These are phyloP conservation scores for Boletus subcaerulescens DNA, from an alignment of 768 basidiomycete species.

Conservation along the genomic window DNA sequence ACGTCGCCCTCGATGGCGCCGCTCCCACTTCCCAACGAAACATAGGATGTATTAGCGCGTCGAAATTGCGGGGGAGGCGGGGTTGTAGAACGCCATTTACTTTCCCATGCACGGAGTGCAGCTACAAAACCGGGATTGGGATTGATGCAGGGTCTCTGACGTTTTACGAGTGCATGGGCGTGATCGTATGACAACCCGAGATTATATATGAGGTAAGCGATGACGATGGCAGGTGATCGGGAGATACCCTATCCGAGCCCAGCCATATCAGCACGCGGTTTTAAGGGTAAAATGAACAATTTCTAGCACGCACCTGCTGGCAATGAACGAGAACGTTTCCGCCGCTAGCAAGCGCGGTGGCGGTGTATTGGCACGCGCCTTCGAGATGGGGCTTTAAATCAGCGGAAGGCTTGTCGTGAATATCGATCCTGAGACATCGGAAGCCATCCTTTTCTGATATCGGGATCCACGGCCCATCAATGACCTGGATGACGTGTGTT, in stretches of 20 bases:
- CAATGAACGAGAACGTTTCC: slow-evolving; percentile 75
- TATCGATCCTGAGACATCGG: slow-evolving; percentile 62
- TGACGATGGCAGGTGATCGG: slow-evolving; percentile 72
- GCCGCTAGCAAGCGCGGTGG: slow-evolving; percentile 55
- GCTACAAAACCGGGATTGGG: slow-evolving; percentile 76
- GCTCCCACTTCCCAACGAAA: background rate
- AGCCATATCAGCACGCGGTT: background rate
- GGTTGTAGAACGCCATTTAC: slow-evolving; percentile 24
- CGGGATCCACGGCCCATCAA: slow-evolving; percentile 65
- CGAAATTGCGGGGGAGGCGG: slow-evolving; percentile 21
- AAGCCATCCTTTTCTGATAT: slow-evolving; percentile 43
- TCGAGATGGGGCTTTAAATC: slow-evolving; percentile 71
- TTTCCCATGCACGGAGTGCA: slow-evolving; percentile 59
- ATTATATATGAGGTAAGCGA: slow-evolving; percentile 77
- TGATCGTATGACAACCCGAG: slow-evolving; percentile 70
- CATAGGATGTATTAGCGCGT: slow-evolving; percentile 30
- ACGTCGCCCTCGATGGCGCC: background rate
- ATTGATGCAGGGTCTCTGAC: slow-evolving; percentile 68
- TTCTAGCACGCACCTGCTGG: slow-evolving; percentile 58
- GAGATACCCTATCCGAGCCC: slow-evolving; percentile 59
- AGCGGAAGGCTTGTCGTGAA: slow-evolving; percentile 57
- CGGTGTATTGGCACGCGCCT: slow-evolving; percentile 64
- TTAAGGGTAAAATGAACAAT: background rate
- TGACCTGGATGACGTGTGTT: slow-evolving; percentile 61
- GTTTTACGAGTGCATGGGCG: slow-evolving; percentile 57